These are phyloP conservation scores for Eucalyptus regnans DNA, from an alignment of 345 rosid genomes.

Conservation along the genomic window DNA sequence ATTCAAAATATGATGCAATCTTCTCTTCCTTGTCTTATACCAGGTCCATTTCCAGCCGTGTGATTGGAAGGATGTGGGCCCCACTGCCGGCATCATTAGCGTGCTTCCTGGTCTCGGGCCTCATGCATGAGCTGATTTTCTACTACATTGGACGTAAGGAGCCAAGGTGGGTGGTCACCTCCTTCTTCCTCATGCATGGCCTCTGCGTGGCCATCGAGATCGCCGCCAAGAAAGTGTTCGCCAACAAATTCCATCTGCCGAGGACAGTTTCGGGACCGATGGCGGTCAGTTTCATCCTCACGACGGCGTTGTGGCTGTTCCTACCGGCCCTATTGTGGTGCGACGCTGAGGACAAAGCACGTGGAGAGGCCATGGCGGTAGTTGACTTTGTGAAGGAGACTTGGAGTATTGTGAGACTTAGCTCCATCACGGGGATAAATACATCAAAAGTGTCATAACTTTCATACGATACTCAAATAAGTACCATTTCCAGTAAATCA, in stretches of 20 bases:
- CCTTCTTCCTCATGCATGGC: constrained; percentile 53
- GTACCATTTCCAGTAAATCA: too few relatives aligned
- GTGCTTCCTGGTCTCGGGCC: constrained; percentile 36
- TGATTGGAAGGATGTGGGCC: constrained; percentile 26
- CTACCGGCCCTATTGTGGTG: constrained; percentile 4
- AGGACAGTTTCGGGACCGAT: not conserved
- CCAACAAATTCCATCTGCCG: constrained; percentile 1
- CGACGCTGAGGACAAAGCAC: not conserved
- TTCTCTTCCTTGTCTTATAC: not conserved
- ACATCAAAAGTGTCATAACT: too few relatives aligned
- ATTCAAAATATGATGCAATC: not conserved
- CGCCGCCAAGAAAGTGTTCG: constrained; percentile 1
- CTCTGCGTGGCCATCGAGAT: constrained; percentile 2
- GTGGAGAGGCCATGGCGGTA: constrained; percentile 5
- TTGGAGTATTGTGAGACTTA: not conserved
- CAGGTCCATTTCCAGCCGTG: not conserved
- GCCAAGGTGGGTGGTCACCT: constrained; percentile 37
- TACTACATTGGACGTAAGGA: constrained; percentile 20
- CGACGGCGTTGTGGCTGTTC: constrained; percentile 11
- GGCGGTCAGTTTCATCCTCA: constrained; percentile 5
- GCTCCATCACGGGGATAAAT: not conserved
- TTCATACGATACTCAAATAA: too few relatives aligned
- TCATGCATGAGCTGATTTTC: constrained; percentile 62
- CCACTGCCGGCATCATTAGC: constrained; percentile 15
- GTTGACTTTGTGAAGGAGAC: not conserved